phyloP scores from a whole-genome alignment of 2,329 filamentous ascomycete species.

The Neofusicoccum ribis region DNA sequence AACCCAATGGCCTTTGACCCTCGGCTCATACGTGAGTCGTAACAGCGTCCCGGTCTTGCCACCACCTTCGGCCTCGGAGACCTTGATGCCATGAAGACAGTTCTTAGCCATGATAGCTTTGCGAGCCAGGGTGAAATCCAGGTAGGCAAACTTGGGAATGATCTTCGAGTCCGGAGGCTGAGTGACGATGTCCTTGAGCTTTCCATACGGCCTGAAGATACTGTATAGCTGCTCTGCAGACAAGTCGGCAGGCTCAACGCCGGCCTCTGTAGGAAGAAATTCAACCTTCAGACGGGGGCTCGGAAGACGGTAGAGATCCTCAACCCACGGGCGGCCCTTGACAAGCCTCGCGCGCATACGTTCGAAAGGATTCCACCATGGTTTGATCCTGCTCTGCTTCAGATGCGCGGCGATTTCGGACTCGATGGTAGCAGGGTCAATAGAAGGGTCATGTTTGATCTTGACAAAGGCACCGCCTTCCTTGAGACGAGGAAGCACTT shows the following conservation, averaged over 20 bases:
- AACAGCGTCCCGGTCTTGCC: conserved; percentile 75
- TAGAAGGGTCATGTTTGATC: conserved; percentile 60
- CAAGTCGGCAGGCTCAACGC: conserved; percentile 72
- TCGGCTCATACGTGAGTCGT: conserved; percentile 80
- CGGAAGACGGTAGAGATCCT: conserved; percentile 84
- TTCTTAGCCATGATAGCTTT: conserved; percentile 87
- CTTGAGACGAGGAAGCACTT: conserved; percentile 80
- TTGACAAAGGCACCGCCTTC: conserved; percentile 95
- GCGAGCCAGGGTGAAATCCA: conserved; percentile 73
- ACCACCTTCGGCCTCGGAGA: conserved; percentile 67
- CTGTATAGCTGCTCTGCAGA: conserved; percentile 85
- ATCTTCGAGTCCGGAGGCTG: conserved; percentile 87
- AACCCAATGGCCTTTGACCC: conserved; percentile 73
- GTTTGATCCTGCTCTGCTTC: conserved; percentile 69
- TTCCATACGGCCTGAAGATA: conserved; percentile 86
- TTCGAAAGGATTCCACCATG: conserved; percentile 86
- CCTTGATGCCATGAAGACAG: conserved; percentile 82
- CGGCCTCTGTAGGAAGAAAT: conserved; percentile 73
- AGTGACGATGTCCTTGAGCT: conserved; percentile 79
- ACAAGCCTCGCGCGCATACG: conserved; percentile 71
- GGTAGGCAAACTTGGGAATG: conserved; percentile 72
- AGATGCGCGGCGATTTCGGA: conserved; percentile 64
- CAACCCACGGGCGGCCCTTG: conserved; percentile 85
- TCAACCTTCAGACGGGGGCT: conserved; percentile 76
- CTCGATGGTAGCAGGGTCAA: conserved; percentile 58